These are phyloP conservation scores for Talaromyces sp. DNA, from an alignment of 2,329 filamentous ascomycete species.

Conservation along the genomic window DNA sequence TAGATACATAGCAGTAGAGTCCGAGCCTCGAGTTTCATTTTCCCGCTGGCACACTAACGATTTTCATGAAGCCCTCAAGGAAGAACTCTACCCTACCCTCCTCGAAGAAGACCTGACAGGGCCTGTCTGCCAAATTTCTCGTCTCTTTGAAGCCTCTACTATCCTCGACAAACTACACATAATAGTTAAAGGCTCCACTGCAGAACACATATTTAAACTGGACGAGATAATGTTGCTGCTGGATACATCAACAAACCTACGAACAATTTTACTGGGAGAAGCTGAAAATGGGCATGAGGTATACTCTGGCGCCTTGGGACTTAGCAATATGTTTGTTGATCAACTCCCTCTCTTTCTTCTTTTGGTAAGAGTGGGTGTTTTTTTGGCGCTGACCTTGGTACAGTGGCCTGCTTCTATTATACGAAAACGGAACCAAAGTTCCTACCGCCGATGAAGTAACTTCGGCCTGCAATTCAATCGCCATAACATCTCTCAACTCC, in stretches of 20 bases:
- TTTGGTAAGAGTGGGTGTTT: neutral
- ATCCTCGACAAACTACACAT: neutral
- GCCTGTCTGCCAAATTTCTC: neutral
- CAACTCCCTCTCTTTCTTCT: neutral
- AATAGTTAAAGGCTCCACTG: neutral
- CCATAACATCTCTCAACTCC: neutral
- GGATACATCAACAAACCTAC: neutral
- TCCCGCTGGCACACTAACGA: neutral
- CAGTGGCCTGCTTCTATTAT: neutral
- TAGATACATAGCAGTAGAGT: neutral
- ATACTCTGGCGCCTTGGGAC: neutral
- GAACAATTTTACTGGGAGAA: neutral
- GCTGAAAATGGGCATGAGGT: neutral
- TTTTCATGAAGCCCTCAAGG: neutral
- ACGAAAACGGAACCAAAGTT: neutral
- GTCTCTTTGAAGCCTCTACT: neutral
- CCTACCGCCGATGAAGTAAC: neutral
- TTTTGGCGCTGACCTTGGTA: neutral
- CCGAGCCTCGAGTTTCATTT: neutral
- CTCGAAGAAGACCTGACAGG: neutral
- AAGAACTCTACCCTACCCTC: neutral
- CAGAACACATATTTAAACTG: neutral
- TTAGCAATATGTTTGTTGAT: neutral
- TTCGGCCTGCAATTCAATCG: neutral
- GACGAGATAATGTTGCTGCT: neutral